Base-by-base conservation (phyloP, 2,329 filamentous ascomycete species). In the Scedosporium minutisporum region DNA sequence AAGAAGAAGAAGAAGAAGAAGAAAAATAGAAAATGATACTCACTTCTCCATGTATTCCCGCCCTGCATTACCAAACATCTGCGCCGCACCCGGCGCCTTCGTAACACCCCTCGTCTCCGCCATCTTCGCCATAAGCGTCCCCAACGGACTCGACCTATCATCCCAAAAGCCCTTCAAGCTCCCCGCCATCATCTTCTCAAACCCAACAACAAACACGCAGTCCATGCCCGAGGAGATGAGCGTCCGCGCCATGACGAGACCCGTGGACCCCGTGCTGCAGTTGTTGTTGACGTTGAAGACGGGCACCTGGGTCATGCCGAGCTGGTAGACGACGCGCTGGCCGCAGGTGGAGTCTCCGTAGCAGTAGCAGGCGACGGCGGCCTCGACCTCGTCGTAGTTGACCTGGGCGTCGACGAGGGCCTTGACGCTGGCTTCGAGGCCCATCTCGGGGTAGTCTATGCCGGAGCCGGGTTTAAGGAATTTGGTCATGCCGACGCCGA, bases 231-330 rank as follows among this genome's bases (percentile, higher is more conserved):
- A 83, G 6, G 86, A 82, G 69, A 97, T 87, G 73, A 96, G 82
- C 61, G 87, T 91, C 41, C 92, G 82, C 1, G 84, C 95, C 83
- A 97, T 88, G 72, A 87, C 87, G 63, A 97, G 79, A 7, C 93
- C 95, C 0, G 93, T 96, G 4, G 88, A 92, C n/a, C 93, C 95
- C 0, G 93, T 97, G 3, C 90, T 91, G 82, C 93, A 97, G 80
- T 97, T 97, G 82, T 97, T 97, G 84, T 97, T 97, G 72, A 96
- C 91, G 72, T 97, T 97, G 82, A 96, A 93, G 73, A 97, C 91
- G 70, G 93, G 93, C 69, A 97, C 97, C 71, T 89, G 83, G 53
- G 93, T 97, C 88, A 97, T 93, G 79, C 93, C 95, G 75, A 97
- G 97, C 78, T 97, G 93, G 78, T 97, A 97, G 78, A 97, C 97